Evolutionary conservation across 78 protist genomes (phyloP).

Genomic region (Tieghemostelium lacteum): DNA sequence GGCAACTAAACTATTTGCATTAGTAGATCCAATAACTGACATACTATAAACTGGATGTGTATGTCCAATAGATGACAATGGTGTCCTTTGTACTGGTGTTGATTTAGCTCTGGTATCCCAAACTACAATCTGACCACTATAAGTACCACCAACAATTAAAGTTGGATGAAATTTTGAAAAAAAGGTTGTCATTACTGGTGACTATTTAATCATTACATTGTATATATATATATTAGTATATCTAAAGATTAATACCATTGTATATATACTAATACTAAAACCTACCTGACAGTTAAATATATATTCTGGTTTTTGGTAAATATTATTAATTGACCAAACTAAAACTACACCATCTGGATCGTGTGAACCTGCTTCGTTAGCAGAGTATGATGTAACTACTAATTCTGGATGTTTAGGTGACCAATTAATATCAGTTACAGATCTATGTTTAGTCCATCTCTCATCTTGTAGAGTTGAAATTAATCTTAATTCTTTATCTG

Average conservation of each 20-base stretch:
- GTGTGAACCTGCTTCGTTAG: slow-evolving; percentile 66
- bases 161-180: slow-evolving; percentile 75
- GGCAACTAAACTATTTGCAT: slow-evolving; percentile 88
- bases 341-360: slow-evolving; percentile 89
- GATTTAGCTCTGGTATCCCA: slow-evolving; percentile 92
- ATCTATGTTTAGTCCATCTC: slow-evolving; percentile 78
- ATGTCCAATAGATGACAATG: slow-evolving; percentile 86
- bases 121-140: slow-evolving; percentile 88
- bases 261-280: not conserved
- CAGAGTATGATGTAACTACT: slow-evolving; percentile 73
- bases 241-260: not conserved
- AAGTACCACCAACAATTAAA: slow-evolving; percentile 87
- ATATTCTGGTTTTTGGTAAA: slow-evolving; percentile 84
- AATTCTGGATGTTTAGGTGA: slow-evolving; percentile 85
- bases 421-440: slow-evolving; percentile 80
- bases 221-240: slow-evolving; percentile 30
- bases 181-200: slow-evolving; percentile 76
- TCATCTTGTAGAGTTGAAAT: slow-evolving; percentile 65
- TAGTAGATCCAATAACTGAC: slow-evolving; percentile 87
- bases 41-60: slow-evolving; percentile 89
- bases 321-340: slow-evolving; percentile 79
- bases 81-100: slow-evolving; percentile 89
- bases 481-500: slow-evolving; percentile 50
- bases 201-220: slow-evolving; percentile 14
- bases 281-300: slow-evolving; percentile 73